Conservation (phyloP, 208 protist genomes). For the Leishmania lainsoni region DNA sequence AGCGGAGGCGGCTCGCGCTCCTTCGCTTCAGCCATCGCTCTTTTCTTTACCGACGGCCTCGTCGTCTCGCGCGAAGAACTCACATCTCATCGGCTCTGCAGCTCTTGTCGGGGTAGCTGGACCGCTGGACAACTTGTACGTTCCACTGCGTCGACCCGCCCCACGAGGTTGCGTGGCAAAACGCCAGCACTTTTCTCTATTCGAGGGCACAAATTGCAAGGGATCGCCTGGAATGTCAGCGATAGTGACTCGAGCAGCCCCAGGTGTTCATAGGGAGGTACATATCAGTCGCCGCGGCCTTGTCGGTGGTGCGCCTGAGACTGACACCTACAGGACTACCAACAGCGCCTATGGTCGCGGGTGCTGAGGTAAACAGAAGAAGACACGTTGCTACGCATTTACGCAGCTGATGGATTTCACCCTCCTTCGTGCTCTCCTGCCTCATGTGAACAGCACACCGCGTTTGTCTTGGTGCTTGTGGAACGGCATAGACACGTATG, state of each 20-base stretch:
- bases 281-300: not conserved
- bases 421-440: not conserved
- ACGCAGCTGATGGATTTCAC: not conserved
- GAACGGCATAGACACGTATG: not conserved
- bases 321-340: conserved; percentile 6
- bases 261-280: not conserved
- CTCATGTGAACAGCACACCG: not conserved
- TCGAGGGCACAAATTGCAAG: not conserved
- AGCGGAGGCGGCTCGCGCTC: not conserved
- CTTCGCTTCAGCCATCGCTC: not conserved
- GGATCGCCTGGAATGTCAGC: not conserved
- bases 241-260: not conserved
- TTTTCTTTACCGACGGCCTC: not conserved
- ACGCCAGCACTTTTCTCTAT: conserved; percentile 36
- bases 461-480: not conserved
- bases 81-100: conserved; percentile 34
- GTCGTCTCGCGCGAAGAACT: conserved; percentile 16
- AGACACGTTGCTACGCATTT: not conserved
- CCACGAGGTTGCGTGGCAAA: conserved; percentile 21
- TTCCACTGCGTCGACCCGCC: conserved; percentile 25
- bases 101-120: conserved; percentile 23
- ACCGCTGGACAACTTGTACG: conserved; percentile 20
- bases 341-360: conserved; percentile 11
- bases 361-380: not conserved
- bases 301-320: not conserved